These are phyloP conservation scores for Raphanus sativus DNA, from an alignment of 345 rosid species.

Conservation along the genomic window DNA sequence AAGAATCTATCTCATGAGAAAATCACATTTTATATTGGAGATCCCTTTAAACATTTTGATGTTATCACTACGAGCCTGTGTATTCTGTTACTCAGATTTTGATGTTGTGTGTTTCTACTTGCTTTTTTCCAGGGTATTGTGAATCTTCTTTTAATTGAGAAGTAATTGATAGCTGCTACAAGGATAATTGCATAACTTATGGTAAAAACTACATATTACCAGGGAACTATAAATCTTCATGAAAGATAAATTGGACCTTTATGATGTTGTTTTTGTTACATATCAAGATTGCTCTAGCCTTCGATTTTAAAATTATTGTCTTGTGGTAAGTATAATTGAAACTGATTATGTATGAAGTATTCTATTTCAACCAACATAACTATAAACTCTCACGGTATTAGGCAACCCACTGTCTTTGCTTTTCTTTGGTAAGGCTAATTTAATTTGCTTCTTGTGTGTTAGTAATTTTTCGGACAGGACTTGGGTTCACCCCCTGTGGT, in stretches of 20 bases:
- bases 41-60: conserved; percentile 85
- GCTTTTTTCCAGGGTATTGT: conserved; percentile 69
- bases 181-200: conserved; percentile 36
- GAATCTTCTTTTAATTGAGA: conserved; percentile 88
- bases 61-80: conserved; percentile 8
- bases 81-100: conserved; percentile 13
- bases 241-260: conserved; percentile 4
- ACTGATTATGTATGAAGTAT: neutral
- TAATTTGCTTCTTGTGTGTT: neutral
- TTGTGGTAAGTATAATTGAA: neutral
- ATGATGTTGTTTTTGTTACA: neutral
- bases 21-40: conserved; percentile 78
- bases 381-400: neutral
- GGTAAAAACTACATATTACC: neutral
- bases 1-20: conserved; percentile 70
- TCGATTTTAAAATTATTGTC: neutral
- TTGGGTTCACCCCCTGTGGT: too few relatives aligned
- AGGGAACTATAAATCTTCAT: neutral
- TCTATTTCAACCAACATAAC: neutral
- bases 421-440: neutral
- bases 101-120: conserved; percentile 20
- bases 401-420: neutral
- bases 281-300: neutral
- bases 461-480: neutral
- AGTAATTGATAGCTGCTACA: conserved; percentile 68